Evolutionary conservation across 192 early-diverging fungal genomes (phyloP).

Genomic region (Chytriomyces sp.): DNA sequence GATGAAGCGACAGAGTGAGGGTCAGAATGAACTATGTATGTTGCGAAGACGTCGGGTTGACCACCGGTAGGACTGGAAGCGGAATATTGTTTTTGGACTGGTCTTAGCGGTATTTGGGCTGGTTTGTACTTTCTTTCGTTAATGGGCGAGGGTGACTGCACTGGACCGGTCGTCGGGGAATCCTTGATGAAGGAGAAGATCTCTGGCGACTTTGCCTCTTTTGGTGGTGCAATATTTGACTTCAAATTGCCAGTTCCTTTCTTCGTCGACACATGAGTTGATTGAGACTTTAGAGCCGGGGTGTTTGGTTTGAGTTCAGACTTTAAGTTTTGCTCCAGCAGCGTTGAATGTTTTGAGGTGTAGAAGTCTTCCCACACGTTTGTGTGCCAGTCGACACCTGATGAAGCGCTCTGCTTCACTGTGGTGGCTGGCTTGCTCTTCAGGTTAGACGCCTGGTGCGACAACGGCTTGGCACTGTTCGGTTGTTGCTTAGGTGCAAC

Average conservation of each 20-base stretch:
- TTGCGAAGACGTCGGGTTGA: constrained; percentile 9
- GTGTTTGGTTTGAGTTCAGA: neutral
- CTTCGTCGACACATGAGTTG: neutral
- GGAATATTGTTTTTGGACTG: neutral
- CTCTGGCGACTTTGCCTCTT: constrained; percentile 17
- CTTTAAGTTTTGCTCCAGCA: too few species aligned
- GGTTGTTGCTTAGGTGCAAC: constrained; percentile 11
- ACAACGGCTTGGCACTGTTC: neutral
- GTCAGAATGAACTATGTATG: neutral
- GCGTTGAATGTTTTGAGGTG: neutral
- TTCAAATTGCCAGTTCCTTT: constrained; percentile 12
- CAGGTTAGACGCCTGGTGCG: constrained; percentile 3
- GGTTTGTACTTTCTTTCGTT: too few species aligned
- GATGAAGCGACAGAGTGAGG: neutral
- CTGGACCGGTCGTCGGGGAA: neutral
- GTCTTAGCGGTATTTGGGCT: too few species aligned
- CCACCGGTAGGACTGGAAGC: constrained; percentile 12
- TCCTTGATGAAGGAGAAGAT: constrained; percentile 29
- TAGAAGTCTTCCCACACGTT: constrained; percentile 23
- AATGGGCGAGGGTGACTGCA: neutral
- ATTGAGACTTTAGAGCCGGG: neutral
- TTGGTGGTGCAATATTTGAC: constrained; percentile 16
- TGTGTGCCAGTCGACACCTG: neutral
- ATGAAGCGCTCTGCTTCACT: constrained; percentile 11
- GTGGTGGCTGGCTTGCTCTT: constrained; percentile 4